Percentiles rank a stretch among this genome's conserved stretches.
Evolutionary conservation across 257 asterid species (phyloP).

Genomic region (Solanum arcanum): DNA sequence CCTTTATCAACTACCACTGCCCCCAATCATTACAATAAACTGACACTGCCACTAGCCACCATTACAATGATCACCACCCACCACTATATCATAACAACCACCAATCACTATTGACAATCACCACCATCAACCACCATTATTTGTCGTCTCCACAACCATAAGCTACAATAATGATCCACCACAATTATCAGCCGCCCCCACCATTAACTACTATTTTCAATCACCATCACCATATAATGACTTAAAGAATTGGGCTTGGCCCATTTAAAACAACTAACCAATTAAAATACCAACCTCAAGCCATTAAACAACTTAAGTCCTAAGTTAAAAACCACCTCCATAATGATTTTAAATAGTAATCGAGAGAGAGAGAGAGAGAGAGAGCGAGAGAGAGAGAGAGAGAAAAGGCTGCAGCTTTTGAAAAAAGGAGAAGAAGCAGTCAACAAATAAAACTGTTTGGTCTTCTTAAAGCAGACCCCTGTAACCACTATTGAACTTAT

Average conservation of each 20-base stretch:
- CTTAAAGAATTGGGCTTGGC: neutral
- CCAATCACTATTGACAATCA: neutral
- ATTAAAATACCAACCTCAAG: neutral
- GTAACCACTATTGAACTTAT: neutral
- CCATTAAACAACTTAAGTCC: neutral
- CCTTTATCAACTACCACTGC: neutral
- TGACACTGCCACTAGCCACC: neutral
- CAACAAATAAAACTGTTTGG: neutral
- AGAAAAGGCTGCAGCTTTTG: neutral
- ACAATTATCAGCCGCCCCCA: neutral
- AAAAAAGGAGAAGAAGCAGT: neutral
- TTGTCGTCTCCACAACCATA: neutral
- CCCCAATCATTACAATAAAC: neutral
- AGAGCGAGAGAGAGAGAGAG: neutral
- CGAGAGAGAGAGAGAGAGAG: neutral
- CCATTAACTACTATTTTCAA: neutral
- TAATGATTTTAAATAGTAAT: neutral
- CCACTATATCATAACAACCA: neutral
- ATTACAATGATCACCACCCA: neutral
- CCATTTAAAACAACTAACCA: neutral
- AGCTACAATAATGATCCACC: neutral
- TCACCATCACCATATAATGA: neutral
- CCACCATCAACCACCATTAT: neutral
- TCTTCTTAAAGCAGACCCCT: neutral
- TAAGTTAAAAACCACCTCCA: neutral